These are phyloP conservation scores for Paecilomyces formosus DNA, from an alignment of 2,329 filamentous ascomycete species.

Conservation along the genomic window DNA sequence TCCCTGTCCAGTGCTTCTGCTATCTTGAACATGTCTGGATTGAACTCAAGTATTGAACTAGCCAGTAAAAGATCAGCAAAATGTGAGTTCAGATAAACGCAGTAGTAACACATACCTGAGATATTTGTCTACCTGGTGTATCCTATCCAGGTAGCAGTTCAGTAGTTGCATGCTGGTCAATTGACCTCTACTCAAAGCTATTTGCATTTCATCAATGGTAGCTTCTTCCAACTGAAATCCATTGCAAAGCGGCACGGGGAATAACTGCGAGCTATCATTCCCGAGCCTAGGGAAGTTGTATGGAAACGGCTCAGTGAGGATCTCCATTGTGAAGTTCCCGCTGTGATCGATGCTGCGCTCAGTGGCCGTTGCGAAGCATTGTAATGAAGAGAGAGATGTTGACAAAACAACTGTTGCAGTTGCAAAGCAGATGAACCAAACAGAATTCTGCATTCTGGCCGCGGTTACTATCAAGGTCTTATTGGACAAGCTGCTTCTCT, in stretches of 20 bases:
- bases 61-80: background rate
- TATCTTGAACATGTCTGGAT: constrained; percentile 59
- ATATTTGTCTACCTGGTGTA: constrained; percentile 57
- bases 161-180: constrained; percentile 54
- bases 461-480: background rate
- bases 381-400: background rate
- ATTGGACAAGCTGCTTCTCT: background rate
- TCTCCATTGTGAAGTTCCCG: constrained; percentile 14
- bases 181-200: constrained; percentile 45
- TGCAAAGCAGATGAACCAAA: background rate
- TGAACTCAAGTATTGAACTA: constrained; percentile 52
- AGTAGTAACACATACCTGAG: constrained; percentile 44
- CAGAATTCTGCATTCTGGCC: background rate
- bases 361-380: background rate
- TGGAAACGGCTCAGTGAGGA: constrained; percentile 21
- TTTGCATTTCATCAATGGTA: constrained; percentile 61
- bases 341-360: background rate
- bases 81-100: background rate
- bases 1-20: constrained; percentile 56
- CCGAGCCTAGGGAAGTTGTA: constrained; percentile 33
- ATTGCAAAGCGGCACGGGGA: constrained; percentile 57
- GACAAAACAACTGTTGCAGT: background rate
- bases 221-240: constrained; percentile 60
- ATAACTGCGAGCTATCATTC: constrained; percentile 32
- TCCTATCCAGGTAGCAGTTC: constrained; percentile 55